Base-by-base conservation (phyloP, 106 monocot species). In the Xerophyta viscosa region DNA sequence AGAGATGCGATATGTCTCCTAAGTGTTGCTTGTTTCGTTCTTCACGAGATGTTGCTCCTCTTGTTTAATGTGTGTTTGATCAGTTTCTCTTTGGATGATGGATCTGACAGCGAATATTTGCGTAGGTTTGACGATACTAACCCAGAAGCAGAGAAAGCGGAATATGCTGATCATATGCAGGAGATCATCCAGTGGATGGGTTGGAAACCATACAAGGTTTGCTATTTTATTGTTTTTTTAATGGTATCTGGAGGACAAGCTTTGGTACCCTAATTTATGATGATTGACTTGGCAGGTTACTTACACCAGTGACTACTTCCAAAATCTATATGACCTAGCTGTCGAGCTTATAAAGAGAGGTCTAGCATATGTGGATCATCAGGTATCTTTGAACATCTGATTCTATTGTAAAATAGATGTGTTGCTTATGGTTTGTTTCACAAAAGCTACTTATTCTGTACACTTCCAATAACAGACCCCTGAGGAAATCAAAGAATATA, bases 111-210 rank as follows among this genome's bases (percentile, higher is more conserved):
- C n/a, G n/a, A n/a, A n/a, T n/a, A n/a, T 2, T 39, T 39, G 2
- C 15, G 39, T 36, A 98, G 98, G 60, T 99, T 79, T 62, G 98
- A 99, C 71, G 98, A 99, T 67, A 99, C 98, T 33, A 99, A 99
- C 45, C 98, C 98, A 51, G 90, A 86, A 67, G 98, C 98, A 57
- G 98, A 99, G 60, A 99, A 82, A 58, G 48, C 49, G 46, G 98
- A 99, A 66, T 99, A 99, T 33, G 90, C 90, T 42, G 90, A 99
- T 19, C 90, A 99, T 66, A 99, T 90, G 37, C 53, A 90, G 57
- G 90, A 90, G 54, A 86, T 99, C 55, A 80, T 99, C 23, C 58
- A 75, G n/a, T 99, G 98, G 98, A 67, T 99, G 80, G 98, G 98
- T 46, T 99, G 98, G 98, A 26, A 82, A 66, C 86, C 98, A 30